Evolutionary conservation across 2,329 filamentous ascomycete species (phyloP), one percentile per base, ranked within the genome.

Genomic region (Eutypella sp.): DNA sequence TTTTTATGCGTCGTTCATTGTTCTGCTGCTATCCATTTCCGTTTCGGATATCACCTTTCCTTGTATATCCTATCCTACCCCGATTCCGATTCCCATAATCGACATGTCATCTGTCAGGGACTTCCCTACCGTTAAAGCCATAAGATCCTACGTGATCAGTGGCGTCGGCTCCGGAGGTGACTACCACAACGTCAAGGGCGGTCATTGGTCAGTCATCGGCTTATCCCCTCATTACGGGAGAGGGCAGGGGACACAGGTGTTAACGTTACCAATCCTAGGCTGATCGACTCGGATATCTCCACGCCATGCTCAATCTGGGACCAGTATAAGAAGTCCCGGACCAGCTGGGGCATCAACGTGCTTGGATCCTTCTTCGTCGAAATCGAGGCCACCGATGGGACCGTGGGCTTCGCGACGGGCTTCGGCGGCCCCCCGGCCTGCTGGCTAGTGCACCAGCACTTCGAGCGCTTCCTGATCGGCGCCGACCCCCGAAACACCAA

Each of bases 301-400:
- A 96, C 90, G 1, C 91, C 91, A 6, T 95, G 91, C 79, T 92
- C 89, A 41, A 79, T 82, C 67, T 96, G 91, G 79, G 87, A 93
- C 54, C 75, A 91, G 57, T 96, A 95, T 68, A 83, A 90, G 55
- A 81, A 84, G 50, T 96, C 90, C 31, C 79, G 91, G 57, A 96
- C 90, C 11, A 90, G 84, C 65, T 96, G 89, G 88, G 91, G 91
- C 31, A 96, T 96, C 75, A 96, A 96, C 59, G 90, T 96, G 7
- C 72, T 96, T 22, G 91, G 91, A 2, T 95, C 90, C 0, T 95
- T 96, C 70, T 86, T 90, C 57, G 79, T 96, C 7, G 90, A 96
- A 68, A 82, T 96, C 45, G 89, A 95, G 67, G 87, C 87, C 15
- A 84, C 80, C 7, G 89, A 96, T 72, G 91, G 91, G 54, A 93